These are phyloP conservation scores for Yarrowia keelungensis DNA, from an alignment of 805 yeast species.

Conservation along the genomic window DNA sequence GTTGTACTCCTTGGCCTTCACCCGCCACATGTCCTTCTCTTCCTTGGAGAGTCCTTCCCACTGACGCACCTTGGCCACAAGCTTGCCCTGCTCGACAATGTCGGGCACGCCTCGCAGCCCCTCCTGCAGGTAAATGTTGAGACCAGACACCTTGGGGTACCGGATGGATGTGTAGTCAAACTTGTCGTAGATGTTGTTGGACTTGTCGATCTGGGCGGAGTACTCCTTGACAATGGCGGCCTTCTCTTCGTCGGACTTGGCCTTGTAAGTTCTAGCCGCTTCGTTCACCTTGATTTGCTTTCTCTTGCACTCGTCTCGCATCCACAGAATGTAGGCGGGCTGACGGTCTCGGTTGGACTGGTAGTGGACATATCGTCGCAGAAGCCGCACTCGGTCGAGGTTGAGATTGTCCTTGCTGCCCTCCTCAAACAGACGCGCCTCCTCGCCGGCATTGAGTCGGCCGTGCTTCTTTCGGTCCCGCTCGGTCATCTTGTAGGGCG, in stretches of 20 bases:
- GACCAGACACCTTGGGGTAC: conserved; percentile 26
- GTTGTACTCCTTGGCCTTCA: conserved; percentile 16
- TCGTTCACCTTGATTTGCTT: too few relatives aligned
- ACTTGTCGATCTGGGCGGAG: not conserved
- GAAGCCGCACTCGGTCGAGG: conserved; percentile 11
- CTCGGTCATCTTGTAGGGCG: conserved; percentile 3
- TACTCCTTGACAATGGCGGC: conserved; percentile 2
- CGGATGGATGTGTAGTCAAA: conserved; percentile 10
- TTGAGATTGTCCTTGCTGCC: not conserved
- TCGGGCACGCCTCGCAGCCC: not conserved
- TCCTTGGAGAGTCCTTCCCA: not conserved
- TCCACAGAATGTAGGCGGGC: not conserved
- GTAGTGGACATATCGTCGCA: conserved; percentile 11
- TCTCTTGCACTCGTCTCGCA: not conserved
- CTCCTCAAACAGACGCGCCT: not conserved
- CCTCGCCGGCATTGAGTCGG: conserved; percentile 24
- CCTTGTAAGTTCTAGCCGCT: not conserved
- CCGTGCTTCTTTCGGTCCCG: conserved; percentile 4
- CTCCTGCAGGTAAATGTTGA: conserved; percentile 14
- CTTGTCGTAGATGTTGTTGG: conserved; percentile 9
- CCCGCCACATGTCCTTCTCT: not conserved
- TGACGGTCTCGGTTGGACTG: not conserved
- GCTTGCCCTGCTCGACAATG: conserved; percentile 3
- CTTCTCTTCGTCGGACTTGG: conserved; percentile 7
- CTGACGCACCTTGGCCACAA: not conserved